Evolutionary conservation across 176 grass and related monocot species (phyloP), one percentile per base, ranked within the genome.

Genomic region (Ensete glaucum): DNA sequence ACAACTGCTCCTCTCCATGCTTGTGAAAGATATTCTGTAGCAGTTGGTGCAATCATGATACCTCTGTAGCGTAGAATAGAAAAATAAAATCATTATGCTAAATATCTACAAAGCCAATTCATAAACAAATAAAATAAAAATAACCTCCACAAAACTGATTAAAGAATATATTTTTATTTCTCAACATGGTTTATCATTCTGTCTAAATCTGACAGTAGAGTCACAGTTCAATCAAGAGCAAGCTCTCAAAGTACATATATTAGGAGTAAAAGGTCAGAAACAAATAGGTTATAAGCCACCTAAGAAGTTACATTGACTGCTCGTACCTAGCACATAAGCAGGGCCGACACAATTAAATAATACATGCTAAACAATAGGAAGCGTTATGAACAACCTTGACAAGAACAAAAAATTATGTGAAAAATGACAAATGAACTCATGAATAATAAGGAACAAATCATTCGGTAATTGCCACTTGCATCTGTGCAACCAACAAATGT

Each of bases 1-100:
- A 98, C 84, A 43, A 86, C 82, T 76, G 90, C 90, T 83, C 84
- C 95, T 73, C 90, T 89, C 86, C 82, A 89, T 76, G 85, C 71
- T 82, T 93, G 95, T 52, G 86, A 64, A 81, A 98, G 81, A 79
- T 89, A 84, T 71, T 79, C 76, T 78, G 78, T 74, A 85, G 82
- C 70, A 79, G 82, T 93, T 78, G 95, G 90, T 70, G 86, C 83
- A 73, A 89, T 82, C 73, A 91, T 71, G 67, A 64, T 51, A 23
- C 82, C 88, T 82, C 95, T 98, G 74, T 43, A 80, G 5, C 3
- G 9, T 62, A 80, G 69, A 9, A 20, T 53, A 64, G 6, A 11
- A 11, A 11, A 64, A 29, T 9, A 68, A 43, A 57, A 15, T 64
- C 9, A 52, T 7, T 34, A 75, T 50, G 0, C 48, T 14, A 71